Evolutionary conservation across 2,329 filamentous ascomycete species (phyloP).

Genomic region (Verticillium klebahnii): DNA sequence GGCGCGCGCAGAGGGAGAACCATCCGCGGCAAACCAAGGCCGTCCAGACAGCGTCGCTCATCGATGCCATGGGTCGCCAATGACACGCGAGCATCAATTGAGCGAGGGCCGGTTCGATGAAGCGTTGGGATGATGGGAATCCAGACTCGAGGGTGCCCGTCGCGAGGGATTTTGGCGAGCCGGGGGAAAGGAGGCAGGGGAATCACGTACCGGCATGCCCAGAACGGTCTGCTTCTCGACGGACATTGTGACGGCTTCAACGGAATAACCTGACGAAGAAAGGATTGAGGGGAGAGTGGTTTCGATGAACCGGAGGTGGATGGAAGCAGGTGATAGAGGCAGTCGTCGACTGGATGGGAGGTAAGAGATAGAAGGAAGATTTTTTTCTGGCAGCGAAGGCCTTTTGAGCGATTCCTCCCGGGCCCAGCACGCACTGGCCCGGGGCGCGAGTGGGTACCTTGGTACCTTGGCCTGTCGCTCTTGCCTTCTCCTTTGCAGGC

Average conservation of each 20-base stretch:
- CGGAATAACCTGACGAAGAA: constrained; percentile 40
- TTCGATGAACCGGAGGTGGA: constrained; percentile 22
- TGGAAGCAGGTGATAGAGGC: constrained; percentile 37
- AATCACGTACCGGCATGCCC: constrained; percentile 62
- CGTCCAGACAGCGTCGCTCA: not conserved
- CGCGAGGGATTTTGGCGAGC: constrained; percentile 21
- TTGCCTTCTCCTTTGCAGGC: constrained; percentile 4
- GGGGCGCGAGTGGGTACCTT: constrained; percentile 7
- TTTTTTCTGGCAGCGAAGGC: constrained; percentile 42
- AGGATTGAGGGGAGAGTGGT: constrained; percentile 56
- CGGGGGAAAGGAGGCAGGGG: constrained; percentile 9
- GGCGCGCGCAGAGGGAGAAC: not conserved
- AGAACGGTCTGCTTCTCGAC: constrained; percentile 52
- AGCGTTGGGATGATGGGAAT: constrained; percentile 13
- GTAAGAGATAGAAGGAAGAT: constrained; percentile 47
- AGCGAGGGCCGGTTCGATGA: not conserved
- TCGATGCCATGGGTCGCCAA: not conserved
- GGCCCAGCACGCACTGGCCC: constrained; percentile 20
- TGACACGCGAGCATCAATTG: not conserved
- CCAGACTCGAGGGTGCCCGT: constrained; percentile 10
- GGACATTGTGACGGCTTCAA: constrained; percentile 49
- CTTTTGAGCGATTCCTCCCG: constrained; percentile 55
- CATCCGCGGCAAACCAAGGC: not conserved
- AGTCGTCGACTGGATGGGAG: constrained; percentile 38
- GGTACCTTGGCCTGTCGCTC: constrained; percentile 5